Evolutionary conservation across 805 yeast genomes (phyloP), one percentile per base, ranked within the genome.

Genomic region (Pichia occidentalis): DNA sequence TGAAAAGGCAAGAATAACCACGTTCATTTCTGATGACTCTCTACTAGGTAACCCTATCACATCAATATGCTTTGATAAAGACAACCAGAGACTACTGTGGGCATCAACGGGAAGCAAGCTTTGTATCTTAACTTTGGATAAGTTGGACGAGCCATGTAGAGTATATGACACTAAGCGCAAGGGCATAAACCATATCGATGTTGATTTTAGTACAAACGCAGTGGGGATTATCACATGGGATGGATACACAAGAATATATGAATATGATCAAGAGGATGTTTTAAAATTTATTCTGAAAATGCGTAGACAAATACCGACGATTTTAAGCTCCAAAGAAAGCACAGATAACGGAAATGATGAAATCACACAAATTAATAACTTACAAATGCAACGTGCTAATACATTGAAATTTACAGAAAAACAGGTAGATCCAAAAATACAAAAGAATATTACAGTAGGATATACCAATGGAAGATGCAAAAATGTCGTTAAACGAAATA

Each of bases 21-120:
- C 55, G 10, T 7, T 35, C 1, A 19, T 34, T 3, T 24, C 46
- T 11, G 54, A 59, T 43, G 46, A 59, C 4, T 47, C 53, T 4
- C 78, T 73, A 44, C 53, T 49, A 8, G 85, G 85, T 0, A 70
- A 71, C 52, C 84, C 85, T 1, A 61, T 77, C 2, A 53, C 76
- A 0, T 61, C 76, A 0, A 39, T 78, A 13, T 52, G 49, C 3
- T 50, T 53, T 37, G 68, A 65, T 43, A 20, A 40, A 0, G 8
- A 24, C 0, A 44, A 51, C 17, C 29, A 50, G 4, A 43, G 37
- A 4, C 39, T 76, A 0, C 41, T 71, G 3, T 59, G 71, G 2
- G 70, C 78, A 0, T 75, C 82, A 0, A 62, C 79, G 0, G 57
- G 66, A n/a, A 69, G 72, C 27, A 60, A 56, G 19, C 18, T 45